Evolutionary conservation across 2,329 filamentous ascomycete genomes (phyloP).

Genomic region (Paecilomyces variotii): DNA sequence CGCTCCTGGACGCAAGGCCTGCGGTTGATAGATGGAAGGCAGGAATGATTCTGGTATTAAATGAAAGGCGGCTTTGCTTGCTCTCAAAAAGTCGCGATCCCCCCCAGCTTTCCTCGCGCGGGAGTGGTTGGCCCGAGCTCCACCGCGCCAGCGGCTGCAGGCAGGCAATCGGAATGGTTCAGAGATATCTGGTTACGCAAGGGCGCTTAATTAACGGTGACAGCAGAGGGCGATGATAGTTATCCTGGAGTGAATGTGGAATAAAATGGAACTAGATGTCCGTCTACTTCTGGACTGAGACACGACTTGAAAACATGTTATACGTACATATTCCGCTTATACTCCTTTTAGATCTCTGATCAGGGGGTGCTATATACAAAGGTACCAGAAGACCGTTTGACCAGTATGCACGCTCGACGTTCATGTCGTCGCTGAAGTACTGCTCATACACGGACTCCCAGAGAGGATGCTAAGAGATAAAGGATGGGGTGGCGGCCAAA

Average conservation of each 20-base stretch:
- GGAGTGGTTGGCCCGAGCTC: conserved; percentile 27
- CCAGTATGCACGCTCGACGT: background rate
- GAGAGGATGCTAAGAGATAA: background rate
- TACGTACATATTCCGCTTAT: background rate
- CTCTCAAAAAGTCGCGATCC: conserved; percentile 29
- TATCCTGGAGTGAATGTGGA: background rate
- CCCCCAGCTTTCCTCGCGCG: conserved; percentile 14
- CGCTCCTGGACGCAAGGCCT: background rate
- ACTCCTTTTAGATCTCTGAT: background rate
- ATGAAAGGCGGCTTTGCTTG: conserved; percentile 16
- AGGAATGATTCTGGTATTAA: conserved; percentile 2
- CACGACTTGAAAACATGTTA: background rate
- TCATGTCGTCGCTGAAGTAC: background rate
- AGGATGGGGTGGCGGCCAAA: background rate
- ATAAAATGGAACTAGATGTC: background rate
- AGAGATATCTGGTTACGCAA: background rate
- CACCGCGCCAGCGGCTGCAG: background rate
- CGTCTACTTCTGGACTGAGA: background rate
- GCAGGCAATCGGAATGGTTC: background rate
- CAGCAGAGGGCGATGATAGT: background rate
- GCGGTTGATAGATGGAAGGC: background rate
- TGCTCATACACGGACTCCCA: background rate
- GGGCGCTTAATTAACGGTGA: background rate
- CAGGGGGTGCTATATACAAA: background rate
- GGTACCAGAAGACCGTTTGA: background rate